Evolutionary conservation across 2,329 filamentous ascomycete genomes (phyloP), one percentile per base, ranked within the genome.

Genomic region (Neofusicoccum kwambonambiense): DNA sequence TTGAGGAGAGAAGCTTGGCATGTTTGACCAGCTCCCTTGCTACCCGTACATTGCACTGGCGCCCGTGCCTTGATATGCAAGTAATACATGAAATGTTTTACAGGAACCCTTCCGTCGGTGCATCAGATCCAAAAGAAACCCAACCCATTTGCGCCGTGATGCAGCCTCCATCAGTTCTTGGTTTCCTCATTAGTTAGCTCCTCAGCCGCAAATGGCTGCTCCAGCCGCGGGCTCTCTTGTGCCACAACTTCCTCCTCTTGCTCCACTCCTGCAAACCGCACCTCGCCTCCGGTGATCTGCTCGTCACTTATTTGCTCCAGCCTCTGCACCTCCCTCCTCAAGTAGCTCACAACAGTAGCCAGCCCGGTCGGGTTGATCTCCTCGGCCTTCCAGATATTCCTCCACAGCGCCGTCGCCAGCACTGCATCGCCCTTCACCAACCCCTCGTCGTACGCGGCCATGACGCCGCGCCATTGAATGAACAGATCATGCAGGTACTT

Each of bases 391-490:
- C 92, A 96, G 64, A 99, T 75, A 78, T 98, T 98, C 73, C 95
- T 86, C 95, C 95, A 99, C 54, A 99, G 83, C 8, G 95, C 95
- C 47, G 90, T 84, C 3, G 89, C 91, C 13, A 95, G 83, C 64
- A 91, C 86, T 13, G 90, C 89, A 75, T 96, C 92, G 9, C 90
- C 90, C 76, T 88, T 89, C 69, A 88, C 83, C 50, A 96, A 75
- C 0, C 90, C 92, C 80, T 95, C 91, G 75, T 96, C 92, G 75
- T 93, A 95, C 1, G 92, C 91, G 7, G 93, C 84, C 22, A 96
- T 83, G 63, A 93, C 82, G 35, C 93, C 95, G 64, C 95, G 89
- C 92, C 94, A 99, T 79, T 97, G 93, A 66, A 93, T 83, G 72
- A 95, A 98, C 66, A 97, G 84, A 77, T 98, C 94, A 78, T 97